Evolutionary conservation across 257 asterid species (phyloP).

Genomic region (Nicotiana knightiana): DNA sequence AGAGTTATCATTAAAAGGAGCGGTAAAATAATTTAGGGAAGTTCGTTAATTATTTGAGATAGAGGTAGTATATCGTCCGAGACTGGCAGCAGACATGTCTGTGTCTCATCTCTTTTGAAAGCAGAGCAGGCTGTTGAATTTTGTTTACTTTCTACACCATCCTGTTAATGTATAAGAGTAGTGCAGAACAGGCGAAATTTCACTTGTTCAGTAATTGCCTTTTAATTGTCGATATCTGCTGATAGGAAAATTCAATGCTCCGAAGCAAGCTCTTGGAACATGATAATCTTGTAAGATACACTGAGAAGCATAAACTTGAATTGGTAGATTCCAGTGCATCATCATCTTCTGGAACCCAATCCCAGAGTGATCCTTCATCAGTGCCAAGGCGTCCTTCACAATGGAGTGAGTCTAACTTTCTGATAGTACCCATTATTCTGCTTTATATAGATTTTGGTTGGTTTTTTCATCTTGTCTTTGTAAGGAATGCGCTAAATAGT

Average conservation of each 20-base stretch:
- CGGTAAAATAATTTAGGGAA: background rate
- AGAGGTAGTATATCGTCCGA: background rate
- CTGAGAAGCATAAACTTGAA: conserved; percentile 62
- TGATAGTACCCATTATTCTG: background rate
- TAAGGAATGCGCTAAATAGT: background rate
- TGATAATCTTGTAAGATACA: conserved; percentile 63
- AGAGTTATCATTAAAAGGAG: background rate
- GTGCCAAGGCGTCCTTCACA: conserved; percentile 50
- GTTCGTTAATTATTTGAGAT: background rate
- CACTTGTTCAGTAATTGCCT: background rate
- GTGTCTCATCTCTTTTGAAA: background rate
- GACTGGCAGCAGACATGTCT: background rate
- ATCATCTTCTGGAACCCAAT: conserved; percentile 33
- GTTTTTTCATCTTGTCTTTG: background rate
- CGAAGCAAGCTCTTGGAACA: conserved; percentile 70
- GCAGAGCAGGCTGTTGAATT: background rate
- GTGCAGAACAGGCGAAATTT: background rate
- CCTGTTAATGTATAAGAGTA: background rate
- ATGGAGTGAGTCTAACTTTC: conserved; percentile 60
- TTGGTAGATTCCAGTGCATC: conserved; percentile 48
- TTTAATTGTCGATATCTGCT: conserved; percentile 1
- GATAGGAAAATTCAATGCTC: conserved; percentile 78
- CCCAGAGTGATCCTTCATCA: conserved; percentile 62
- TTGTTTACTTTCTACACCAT: background rate
- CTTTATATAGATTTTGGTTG: background rate